These are phyloP conservation scores for Eudorina sp. DNA, from an alignment of 139 green algal genomes.

Conservation along the genomic window DNA sequence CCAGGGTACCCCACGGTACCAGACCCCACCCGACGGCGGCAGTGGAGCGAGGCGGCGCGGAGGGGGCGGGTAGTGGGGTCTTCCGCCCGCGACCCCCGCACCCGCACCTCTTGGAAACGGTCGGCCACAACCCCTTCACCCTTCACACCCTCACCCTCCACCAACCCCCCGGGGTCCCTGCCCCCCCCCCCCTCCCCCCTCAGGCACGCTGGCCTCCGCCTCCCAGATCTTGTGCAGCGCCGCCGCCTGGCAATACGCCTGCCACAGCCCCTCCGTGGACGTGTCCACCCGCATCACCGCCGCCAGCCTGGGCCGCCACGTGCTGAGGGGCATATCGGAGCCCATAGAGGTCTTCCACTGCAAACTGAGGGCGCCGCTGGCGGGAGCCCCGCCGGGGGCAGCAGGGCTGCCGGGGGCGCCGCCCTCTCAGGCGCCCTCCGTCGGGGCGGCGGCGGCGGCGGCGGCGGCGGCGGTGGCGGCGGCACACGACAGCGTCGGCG, in stretches of 20 bases:
- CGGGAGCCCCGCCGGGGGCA: background rate
- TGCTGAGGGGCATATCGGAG: slow-evolving; percentile 23
- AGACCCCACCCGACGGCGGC: too few relatives aligned
- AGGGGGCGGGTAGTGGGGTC: too few relatives aligned
- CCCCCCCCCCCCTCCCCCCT: background rate
- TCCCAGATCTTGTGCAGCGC: slow-evolving; percentile 35
- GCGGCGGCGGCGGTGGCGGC: background rate
- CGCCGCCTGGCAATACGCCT: background rate
- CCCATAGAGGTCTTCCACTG: slow-evolving; percentile 43
- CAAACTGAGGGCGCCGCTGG: background rate
- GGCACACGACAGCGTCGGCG: background rate
- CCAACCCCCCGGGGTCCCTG: background rate
- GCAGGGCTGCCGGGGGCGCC: background rate
- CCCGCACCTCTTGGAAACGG: too few relatives aligned
- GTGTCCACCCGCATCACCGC: background rate
- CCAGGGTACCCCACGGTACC: too few relatives aligned
- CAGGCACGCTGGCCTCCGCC: slow-evolving; percentile 23
- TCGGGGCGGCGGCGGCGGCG: background rate
- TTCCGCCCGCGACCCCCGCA: too few relatives aligned
- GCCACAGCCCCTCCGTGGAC: background rate
- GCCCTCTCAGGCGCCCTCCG: background rate
- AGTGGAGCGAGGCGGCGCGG: too few relatives aligned
- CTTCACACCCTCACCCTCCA: background rate
- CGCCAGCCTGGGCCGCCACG: slow-evolving; percentile 39
- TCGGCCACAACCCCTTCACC: too few relatives aligned